These are phyloP conservation scores for Geotrichum carabidarum DNA, from an alignment of 1,139 yeast genomes.

Conservation along the genomic window DNA sequence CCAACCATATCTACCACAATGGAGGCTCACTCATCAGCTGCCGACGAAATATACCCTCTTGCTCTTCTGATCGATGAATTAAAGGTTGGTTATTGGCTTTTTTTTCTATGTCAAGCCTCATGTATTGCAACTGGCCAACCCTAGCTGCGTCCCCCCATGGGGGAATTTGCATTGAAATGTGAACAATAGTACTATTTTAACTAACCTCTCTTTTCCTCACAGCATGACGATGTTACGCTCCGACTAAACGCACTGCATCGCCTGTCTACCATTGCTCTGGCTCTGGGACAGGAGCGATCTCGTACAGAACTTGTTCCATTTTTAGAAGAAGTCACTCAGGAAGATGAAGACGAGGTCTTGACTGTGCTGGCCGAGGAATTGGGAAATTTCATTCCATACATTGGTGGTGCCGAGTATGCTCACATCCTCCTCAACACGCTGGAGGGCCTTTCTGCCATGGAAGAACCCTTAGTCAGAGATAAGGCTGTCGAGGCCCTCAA, in stretches of 20 bases:
- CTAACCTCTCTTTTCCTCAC: conserved; percentile 13
- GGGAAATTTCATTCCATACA: conserved; percentile 76
- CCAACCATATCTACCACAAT: conserved; percentile 12
- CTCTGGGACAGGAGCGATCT: conserved; percentile 91
- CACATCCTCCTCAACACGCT: conserved; percentile 77
- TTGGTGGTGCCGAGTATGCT: conserved; percentile 82
- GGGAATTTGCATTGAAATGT: neutral
- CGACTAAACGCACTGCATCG: conserved; percentile 94
- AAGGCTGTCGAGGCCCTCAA: conserved; percentile 87
- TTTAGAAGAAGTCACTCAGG: conserved; percentile 85
- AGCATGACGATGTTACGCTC: conserved; percentile 87
- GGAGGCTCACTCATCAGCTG: conserved; percentile 20
- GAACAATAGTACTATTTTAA: neutral
- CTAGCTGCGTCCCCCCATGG: neutral
- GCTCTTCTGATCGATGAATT: conserved; percentile 96
- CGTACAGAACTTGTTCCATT: conserved; percentile 86
- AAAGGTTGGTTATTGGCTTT: conserved; percentile 39
- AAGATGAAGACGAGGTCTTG: conserved; percentile 96
- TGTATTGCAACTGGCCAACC: neutral
- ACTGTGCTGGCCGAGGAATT: conserved; percentile 88
- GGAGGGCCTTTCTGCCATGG: conserved; percentile 84
- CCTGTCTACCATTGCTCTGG: conserved; percentile 88
- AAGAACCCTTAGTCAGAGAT: conserved; percentile 96
- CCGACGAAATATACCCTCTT: conserved; percentile 79
- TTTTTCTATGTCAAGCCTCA: neutral